Evolutionary conservation across 306 rosid species (phyloP), one percentile per base, ranked within the genome.

Genomic region (Nissolia schottii): DNA sequence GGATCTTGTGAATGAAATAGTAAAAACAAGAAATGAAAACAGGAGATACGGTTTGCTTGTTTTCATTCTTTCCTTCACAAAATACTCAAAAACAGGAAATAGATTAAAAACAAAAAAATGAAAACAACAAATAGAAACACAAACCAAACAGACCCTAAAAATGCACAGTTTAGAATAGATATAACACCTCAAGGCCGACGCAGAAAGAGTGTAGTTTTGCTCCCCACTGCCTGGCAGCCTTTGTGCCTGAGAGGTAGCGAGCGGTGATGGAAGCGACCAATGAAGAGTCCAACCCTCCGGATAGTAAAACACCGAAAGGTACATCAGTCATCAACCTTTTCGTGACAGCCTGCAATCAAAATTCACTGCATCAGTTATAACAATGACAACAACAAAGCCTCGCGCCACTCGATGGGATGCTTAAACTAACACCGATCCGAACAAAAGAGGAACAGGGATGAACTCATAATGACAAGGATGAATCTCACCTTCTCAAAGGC

Each of bases 281-380:
- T 0, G 97, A 92, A 14, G 96, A 92, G 71, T 92, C 97, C 34
- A 92, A 64, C 34, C 97, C 97, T 11, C 96, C 96, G 1, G 93
- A 92, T 14, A 92, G 87, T 9, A 92, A 80, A 50, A 92, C 96
- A 14, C 97, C 96, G 0, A 92, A 92, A 14, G 97, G 97, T 64
- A 89, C 97, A 86, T 92, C 97, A 10, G 89, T 92, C 97, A 92
- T 92, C 62, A 89, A 67, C 85, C 97, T 84, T 41, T 92, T 92
- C 57, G 76, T 71, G 67, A 89, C 97, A 28, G 96, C 90, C 93
- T 92, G 87, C 48, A 64, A 43, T 63, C 19, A 15, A 29, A n/a
- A 61, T 38, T 48, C 43, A 32, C 8, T 24, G 32, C 2, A 66
- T 71, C 32, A 55, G 78, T 31, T 32, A 22, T 5, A 2, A 6